Evolutionary conservation across 2,329 filamentous ascomycete genomes (phyloP).

Genomic region (Aspergillus amoenus): DNA sequence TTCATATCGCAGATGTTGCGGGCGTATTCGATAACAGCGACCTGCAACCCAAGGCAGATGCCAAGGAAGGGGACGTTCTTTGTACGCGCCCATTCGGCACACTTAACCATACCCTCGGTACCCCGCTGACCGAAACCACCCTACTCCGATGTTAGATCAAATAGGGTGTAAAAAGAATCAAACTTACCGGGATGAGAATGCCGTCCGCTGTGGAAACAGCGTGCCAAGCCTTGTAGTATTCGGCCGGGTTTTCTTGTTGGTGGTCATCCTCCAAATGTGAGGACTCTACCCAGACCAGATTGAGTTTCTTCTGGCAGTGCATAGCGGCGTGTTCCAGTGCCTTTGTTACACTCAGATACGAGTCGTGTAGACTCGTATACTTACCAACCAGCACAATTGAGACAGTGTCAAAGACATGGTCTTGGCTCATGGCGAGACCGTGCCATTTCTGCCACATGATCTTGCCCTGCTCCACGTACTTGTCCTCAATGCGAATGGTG

Average conservation of each 20-base stretch:
- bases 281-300: conserved; percentile 81
- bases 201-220: conserved; percentile 65
- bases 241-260: conserved; percentile 62
- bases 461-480: conserved; percentile 61
- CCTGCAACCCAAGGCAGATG: conserved; percentile 89
- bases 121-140: conserved; percentile 81
- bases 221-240: conserved; percentile 85
- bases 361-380: conserved; percentile 80
- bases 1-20: conserved; percentile 69
- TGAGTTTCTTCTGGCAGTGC: conserved; percentile 75
- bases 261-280: conserved; percentile 73
- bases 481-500: conserved; percentile 51
- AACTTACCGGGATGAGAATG: conserved; percentile 48
- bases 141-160: neutral
- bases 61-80: conserved; percentile 81
- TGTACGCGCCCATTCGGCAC: conserved; percentile 82
- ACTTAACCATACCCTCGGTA: conserved; percentile 85
- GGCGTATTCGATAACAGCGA: conserved; percentile 87
- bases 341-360: conserved; percentile 82
- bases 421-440: conserved; percentile 64
- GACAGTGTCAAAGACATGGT: conserved; percentile 67
- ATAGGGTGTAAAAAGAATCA: too few species aligned
- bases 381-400: conserved; percentile 89
- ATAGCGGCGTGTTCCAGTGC: conserved; percentile 89
- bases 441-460: conserved; percentile 80